phyloP scores from a whole-genome alignment of 2,329 filamentous ascomycete species.

The Hawksworthiomyces lignivorus region DNA sequence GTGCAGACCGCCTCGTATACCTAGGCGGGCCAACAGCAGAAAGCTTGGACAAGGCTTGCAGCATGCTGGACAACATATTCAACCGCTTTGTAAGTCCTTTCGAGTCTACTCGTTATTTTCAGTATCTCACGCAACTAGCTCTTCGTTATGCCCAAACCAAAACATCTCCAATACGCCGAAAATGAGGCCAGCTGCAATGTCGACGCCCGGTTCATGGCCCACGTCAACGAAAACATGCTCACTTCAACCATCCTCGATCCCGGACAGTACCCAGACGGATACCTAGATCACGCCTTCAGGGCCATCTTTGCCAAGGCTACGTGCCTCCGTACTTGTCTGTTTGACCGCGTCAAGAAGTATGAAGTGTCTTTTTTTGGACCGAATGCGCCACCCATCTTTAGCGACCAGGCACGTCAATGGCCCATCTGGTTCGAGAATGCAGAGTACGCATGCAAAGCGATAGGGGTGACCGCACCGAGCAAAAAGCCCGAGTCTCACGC shows the following conservation, averaged over 20 bases:
- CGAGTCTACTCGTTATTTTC: no score
- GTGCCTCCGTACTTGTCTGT: conserved; percentile 21
- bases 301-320: conserved; percentile 16
- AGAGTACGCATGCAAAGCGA: conserved; percentile 9
- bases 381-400: conserved; percentile 13
- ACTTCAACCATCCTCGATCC: conserved; percentile 23
- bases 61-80: conserved; percentile 17
- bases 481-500: not conserved
- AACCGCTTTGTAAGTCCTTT: conserved; percentile 7
- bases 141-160: not conserved
- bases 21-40: conserved; percentile 9
- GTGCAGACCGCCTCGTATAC: conserved; percentile 14
- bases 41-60: conserved; percentile 3
- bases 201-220: conserved; percentile 21
- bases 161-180: conserved; percentile 21
- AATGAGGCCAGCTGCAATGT: conserved; percentile 14
- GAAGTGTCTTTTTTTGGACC: conserved; percentile 19
- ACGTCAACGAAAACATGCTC: conserved; percentile 21
- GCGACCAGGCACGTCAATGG: conserved; percentile 9
- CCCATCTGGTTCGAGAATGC: conserved; percentile 11
- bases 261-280: conserved; percentile 5
- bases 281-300: conserved; percentile 11
- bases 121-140: not conserved
- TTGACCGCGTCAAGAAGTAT: conserved; percentile 7
- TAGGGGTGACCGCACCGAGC: not conserved